Conservation (phyloP, 176 grass and related monocot species). For the Triticum aestivum region DNA sequence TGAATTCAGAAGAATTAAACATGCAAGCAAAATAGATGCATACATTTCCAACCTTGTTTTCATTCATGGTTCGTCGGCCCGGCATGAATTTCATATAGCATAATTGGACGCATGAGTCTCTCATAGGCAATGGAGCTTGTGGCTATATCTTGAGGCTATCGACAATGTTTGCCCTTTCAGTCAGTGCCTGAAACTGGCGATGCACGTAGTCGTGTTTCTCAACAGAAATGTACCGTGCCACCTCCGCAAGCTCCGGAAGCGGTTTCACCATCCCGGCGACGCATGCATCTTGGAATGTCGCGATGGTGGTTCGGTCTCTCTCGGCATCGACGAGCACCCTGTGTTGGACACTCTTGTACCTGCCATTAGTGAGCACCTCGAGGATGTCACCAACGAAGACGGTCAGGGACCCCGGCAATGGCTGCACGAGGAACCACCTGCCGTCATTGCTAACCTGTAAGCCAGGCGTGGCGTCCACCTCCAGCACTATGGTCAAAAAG, state of each 20-base stretch:
- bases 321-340: not conserved
- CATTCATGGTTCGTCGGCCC: too few species aligned
- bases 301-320: not conserved
- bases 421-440: slow-evolving; percentile 21
- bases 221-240: not conserved
- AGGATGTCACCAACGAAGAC: slow-evolving; percentile 28
- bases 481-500: slow-evolving; percentile 4
- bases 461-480: not conserved
- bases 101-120: too few species aligned
- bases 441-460: slow-evolving; percentile 14
- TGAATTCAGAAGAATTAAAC: too few species aligned
- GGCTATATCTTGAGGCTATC: not conserved
- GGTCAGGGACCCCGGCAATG: slow-evolving; percentile 10
- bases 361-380: slow-evolving; percentile 79
- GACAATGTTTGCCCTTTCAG: not conserved
- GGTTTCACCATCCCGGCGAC: not conserved
- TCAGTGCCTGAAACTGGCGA: not conserved
- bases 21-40: too few species aligned
- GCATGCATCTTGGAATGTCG: not conserved
- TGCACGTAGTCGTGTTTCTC: not conserved
- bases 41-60: too few species aligned
- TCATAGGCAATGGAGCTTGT: too few species aligned
- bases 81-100: too few species aligned
- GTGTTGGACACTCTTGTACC: slow-evolving; percentile 83
- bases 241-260: not conserved